Base-by-base conservation (phyloP, 768 basidiomycete genomes). In the Amanita pallidorosea region DNA sequence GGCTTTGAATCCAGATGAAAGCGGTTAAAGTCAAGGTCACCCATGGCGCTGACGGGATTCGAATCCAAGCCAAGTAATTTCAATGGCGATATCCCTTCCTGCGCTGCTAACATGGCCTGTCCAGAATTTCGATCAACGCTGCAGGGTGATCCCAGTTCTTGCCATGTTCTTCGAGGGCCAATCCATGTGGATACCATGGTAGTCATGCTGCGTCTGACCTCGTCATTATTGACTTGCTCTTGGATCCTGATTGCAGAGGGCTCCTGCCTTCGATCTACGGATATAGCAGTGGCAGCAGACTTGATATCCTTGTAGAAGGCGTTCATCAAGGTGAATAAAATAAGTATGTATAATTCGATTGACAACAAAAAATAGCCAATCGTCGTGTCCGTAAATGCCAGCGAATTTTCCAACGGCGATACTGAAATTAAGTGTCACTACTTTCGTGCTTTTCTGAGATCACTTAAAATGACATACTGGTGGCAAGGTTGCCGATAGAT, bases 361-460 rank as follows among this genome's bases (percentile, higher is more conserved):
- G 79, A 81, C 56, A 80, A 75, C 51, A 77, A 67, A 56, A 88
- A 77, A 42, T 82, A 79, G n/a, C 86, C 87, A 1, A 84, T 65
- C 8, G 71, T 70, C 5, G 76, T 77, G 64, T 88, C 87, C 2
- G 85, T 77, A 59, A 88, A 86, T 48, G 70, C 65, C 61, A 83
- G 85, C 87, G 56, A 23, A 27, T 34, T 27, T 38, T 25, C 23
- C 17, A 29, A 46, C 37, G n/a, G 13, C 15, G 33, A 7, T 29
- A 45, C 43, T 12, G 3, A 22, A 47, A 53, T 45, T 47, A 44
- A 53, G 7, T 11, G 55, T 33, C 18, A 37, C 48, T 17, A 47
- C 41, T 42, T 53, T 43, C 23, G 46, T 3, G 34, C 40, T 29
- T 61, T 38, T 62, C 54, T 37, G 38, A 22, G 22, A 25, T 38